Percentiles rank a stretch among this genome's conserved stretches.
Evolutionary conservation across 148 eudicot genomes (phyloP).

Genomic region (Tetragonia tetragonoides): DNA sequence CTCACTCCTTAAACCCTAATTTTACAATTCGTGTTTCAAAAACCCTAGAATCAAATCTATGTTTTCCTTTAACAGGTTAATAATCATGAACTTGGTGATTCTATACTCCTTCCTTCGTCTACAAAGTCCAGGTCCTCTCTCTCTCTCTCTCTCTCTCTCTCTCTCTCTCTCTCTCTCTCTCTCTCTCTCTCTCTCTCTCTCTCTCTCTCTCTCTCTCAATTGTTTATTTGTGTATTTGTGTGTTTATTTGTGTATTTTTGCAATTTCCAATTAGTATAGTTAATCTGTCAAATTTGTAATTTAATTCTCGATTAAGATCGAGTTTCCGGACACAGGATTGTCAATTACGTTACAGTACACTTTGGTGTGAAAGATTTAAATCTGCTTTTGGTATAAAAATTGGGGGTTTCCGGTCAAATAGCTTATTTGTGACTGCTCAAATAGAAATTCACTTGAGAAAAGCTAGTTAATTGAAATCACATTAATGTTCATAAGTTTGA

Average conservation of each 20-base stretch:
- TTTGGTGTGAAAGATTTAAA: no score
- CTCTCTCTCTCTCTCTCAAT: no score
- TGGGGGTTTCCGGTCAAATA: no score
- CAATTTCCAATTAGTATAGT: background rate
- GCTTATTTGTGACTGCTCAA: background rate
- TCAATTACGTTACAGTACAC: no score
- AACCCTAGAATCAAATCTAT: background rate
- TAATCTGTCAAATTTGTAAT: background rate
- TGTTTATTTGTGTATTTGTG: no score
- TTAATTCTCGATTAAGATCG: background rate
- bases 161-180: no score
- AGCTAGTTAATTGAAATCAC: background rate
- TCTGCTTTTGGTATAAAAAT: no score
- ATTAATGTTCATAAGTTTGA: no score
- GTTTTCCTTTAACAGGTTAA: constrained; percentile 31
- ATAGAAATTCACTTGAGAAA: background rate
- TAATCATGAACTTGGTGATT: constrained; percentile 26
- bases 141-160: background rate
- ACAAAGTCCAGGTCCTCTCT: constrained; percentile 39
- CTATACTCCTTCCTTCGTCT: constrained; percentile 40
- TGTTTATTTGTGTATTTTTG: background rate
- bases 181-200: no score
- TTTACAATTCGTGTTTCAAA: background rate
- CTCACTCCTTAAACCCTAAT: constrained; percentile 2
- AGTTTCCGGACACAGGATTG: no score